Conservation (phyloP, 106 monocot species). For the Dioscorea alata region DNA sequence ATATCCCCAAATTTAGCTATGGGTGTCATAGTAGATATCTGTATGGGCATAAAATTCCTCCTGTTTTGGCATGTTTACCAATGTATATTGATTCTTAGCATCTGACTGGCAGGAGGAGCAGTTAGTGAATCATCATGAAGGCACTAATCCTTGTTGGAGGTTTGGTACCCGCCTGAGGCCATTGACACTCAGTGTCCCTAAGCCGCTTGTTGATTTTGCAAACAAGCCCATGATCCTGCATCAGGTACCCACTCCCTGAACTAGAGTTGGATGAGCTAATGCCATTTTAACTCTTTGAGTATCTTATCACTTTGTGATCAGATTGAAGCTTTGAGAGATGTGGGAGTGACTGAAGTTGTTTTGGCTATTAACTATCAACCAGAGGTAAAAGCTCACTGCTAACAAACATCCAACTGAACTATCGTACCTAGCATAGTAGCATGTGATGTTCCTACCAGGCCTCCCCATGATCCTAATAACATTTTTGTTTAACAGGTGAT, state of each 20-base stretch:
- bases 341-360: slow-evolving; percentile 35
- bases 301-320: not conserved
- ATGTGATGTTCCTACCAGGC: too few species aligned
- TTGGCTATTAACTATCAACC: slow-evolving; percentile 25
- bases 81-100: not conserved
- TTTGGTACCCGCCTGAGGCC: slow-evolving; percentile 65
- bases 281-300: not conserved
- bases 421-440: too few species aligned
- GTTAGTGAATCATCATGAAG: slow-evolving; percentile 29
- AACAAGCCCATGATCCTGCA: slow-evolving; percentile 73
- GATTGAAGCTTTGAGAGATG: slow-evolving; percentile 33
- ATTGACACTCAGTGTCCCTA: slow-evolving; percentile 56
- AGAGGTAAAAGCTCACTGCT: slow-evolving; percentile 5
- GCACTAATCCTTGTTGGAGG: slow-evolving; percentile 59
- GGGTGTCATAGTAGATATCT: not conserved
- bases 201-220: slow-evolving; percentile 59
- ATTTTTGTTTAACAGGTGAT: slow-evolving; percentile 16
- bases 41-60: not conserved
- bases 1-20: not conserved
- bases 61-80: not conserved
- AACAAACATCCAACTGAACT: too few species aligned
- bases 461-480: too few species aligned
- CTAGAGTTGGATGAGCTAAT: not conserved
- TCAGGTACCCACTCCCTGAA: slow-evolving; percentile 29
- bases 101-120: not conserved